Conservation (phyloP, 768 basidiomycete species). For the Leccinum barrowsii region DNA sequence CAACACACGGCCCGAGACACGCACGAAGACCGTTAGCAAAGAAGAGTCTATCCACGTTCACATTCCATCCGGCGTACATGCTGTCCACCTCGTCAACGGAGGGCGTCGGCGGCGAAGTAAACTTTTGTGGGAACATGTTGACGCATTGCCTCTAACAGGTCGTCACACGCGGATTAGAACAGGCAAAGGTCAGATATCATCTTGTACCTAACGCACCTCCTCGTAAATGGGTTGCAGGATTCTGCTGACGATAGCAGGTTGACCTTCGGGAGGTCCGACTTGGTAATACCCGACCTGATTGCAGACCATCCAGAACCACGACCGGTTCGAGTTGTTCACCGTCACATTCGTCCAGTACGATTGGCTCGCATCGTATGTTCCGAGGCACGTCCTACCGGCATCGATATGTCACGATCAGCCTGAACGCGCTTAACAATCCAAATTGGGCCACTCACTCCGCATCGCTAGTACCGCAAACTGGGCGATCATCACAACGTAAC, state of each 20-base stretch:
- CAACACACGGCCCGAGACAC: background rate
- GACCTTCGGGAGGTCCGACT: constrained; percentile 34
- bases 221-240: background rate
- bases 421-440: background rate
- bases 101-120: background rate
- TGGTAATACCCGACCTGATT: constrained; percentile 61
- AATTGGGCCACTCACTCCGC: constrained; percentile 40
- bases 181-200: background rate
- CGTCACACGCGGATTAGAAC: background rate
- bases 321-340: constrained; percentile 52
- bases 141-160: background rate
- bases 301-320: constrained; percentile 76
- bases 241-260: background rate
- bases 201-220: background rate
- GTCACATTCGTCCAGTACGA: constrained; percentile 51
- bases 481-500: background rate
- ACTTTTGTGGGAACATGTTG: background rate
- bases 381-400: constrained; percentile 33
- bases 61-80: background rate
- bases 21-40: background rate
- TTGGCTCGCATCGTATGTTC: constrained; percentile 38
- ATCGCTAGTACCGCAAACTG: constrained; percentile 40
- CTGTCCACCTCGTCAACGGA: background rate
- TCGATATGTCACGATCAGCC: background rate
- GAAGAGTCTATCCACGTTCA: background rate